Conservation (phyloP, 352 stramenopile genomes). For the Pythium apleroticum region DNA sequence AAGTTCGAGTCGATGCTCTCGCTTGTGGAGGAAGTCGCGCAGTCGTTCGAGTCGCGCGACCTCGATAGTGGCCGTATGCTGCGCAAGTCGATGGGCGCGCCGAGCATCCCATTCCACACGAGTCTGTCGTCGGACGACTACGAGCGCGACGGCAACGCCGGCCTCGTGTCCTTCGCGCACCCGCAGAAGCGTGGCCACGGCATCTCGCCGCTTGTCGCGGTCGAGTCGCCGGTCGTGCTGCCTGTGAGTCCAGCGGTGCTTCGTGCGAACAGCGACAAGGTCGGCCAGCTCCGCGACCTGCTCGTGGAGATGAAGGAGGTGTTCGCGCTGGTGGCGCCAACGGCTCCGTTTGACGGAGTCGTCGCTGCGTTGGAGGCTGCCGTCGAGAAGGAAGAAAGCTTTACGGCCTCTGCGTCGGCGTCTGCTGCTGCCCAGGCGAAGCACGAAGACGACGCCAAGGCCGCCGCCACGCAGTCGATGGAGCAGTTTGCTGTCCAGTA, state of each 20-base stretch:
- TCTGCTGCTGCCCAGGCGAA: constrained; percentile 6
- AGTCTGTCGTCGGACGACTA: constrained; percentile 49
- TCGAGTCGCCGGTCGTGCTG: constrained; percentile 11
- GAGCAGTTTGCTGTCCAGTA: constrained; percentile 50
- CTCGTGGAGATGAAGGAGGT: constrained; percentile 18
- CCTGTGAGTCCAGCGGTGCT: constrained; percentile 20
- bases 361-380: constrained; percentile 12
- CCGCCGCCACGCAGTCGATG: constrained; percentile 27
- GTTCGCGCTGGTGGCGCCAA: constrained; percentile 25
- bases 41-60: constrained; percentile 24
- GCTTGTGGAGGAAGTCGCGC: constrained; percentile 24
- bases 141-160: constrained; percentile 36
- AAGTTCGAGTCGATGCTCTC: constrained; percentile 26
- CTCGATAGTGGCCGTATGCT: constrained; percentile 27
- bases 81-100: constrained; percentile 46
- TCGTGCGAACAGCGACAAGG: constrained; percentile 18
- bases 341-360: constrained; percentile 25
- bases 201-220: constrained; percentile 44
- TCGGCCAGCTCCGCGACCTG: constrained; percentile 4
- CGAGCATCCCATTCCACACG: constrained; percentile 49
- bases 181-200: constrained; percentile 59
- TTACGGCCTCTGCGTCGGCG: constrained; percentile 7
- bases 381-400: constrained; percentile 13
- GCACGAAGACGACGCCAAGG: constrained; percentile 12
- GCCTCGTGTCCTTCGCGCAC: constrained; percentile 56